These are phyloP conservation scores for Penicillium coffeae DNA, from an alignment of 495 filamentous ascomycete species.

Conservation along the genomic window DNA sequence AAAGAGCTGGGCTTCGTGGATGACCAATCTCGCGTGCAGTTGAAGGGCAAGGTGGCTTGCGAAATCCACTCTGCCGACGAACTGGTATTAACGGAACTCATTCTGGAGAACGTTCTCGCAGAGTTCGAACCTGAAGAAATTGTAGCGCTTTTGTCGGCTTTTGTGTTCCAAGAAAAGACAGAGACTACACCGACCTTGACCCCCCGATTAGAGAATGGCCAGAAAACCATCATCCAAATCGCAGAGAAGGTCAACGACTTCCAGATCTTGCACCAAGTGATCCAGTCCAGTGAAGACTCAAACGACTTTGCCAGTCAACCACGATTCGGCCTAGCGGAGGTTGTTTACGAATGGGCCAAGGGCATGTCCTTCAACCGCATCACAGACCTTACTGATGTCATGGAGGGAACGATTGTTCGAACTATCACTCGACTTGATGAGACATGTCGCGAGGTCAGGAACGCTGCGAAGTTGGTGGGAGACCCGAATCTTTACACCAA, in stretches of 20 bases:
- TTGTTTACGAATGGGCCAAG: conserved; percentile 97
- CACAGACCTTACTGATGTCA: conserved; percentile 91
- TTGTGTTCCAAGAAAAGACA: conserved; percentile 99
- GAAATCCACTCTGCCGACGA: conserved; percentile 98
- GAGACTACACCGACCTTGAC: conserved; percentile 81
- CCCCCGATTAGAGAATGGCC: conserved; percentile 74
- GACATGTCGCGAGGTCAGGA: conserved; percentile 96
- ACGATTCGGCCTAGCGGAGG: conserved; percentile 90
- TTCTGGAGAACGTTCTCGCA: conserved; percentile 93
- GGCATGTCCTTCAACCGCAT: conserved; percentile 99
- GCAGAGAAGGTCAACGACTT: conserved; percentile 86
- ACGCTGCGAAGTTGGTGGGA: conserved; percentile 92
- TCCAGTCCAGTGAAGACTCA: conserved; percentile 79
- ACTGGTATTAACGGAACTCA: conserved; percentile 92
- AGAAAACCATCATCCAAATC: conserved; percentile 79
- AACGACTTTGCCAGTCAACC: conserved; percentile 87
- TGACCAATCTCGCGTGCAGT: conserved; percentile 72
- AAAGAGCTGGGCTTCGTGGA: conserved; percentile 91
- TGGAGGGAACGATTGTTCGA: conserved; percentile 93
- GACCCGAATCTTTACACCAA: conserved; percentile 89
- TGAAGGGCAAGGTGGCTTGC: conserved; percentile 98
- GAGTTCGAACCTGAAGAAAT: conserved; percentile 97
- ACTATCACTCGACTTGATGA: conserved; percentile 91
- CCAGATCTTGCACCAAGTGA: conserved; percentile 85
- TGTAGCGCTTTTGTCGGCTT: conserved; percentile 85